Percentiles rank a stretch among this genome's conserved stretches.
phyloP scores from a whole-genome alignment of 768 basidiomycete species.

The Tylopilus rubrobrunneus region DNA sequence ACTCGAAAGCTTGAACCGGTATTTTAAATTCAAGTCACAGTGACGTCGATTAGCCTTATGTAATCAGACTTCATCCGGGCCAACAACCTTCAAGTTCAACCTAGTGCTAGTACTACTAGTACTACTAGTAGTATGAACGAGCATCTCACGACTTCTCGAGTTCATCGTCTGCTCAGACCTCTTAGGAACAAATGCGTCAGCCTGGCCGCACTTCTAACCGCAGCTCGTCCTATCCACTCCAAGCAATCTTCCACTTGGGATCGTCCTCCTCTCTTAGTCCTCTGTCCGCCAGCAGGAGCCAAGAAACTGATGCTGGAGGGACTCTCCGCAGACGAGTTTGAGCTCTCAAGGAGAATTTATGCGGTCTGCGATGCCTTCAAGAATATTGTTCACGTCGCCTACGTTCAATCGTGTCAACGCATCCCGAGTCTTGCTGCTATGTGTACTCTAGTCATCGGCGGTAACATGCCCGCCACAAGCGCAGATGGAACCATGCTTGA shows the following conservation, averaged over 20 bases:
- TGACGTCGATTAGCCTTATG: no score
- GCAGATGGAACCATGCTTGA: conserved; percentile 11
- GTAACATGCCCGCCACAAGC: conserved; percentile 33
- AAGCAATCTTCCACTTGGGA: conserved; percentile 19
- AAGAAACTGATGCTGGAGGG: conserved; percentile 35
- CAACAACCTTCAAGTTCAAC: no score
- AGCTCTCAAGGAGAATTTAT: conserved; percentile 46
- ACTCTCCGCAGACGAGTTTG: conserved; percentile 32
- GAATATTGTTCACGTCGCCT: conserved; percentile 43
- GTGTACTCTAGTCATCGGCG: conserved; percentile 47
- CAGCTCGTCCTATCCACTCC: conserved; percentile 13
- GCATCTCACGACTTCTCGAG: conserved; percentile 35
- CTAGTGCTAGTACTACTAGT: no score
- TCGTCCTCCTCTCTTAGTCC: conserved; percentile 34
- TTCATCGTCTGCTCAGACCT: conserved; percentile 45
- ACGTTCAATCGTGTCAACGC: conserved; percentile 12
- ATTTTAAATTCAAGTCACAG: no score
- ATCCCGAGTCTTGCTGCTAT: conserved; percentile 41
- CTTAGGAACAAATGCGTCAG: conserved; percentile 44
- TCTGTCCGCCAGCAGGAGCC: conserved; percentile 35
- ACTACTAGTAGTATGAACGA: conserved; percentile 18
- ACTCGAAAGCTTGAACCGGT: no score
- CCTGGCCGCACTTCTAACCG: conserved; percentile 28
- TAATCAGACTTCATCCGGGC: no score
- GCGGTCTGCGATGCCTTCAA: conserved; percentile 55